Evolutionary conservation across 768 basidiomycete genomes (phyloP).

Genomic region (Phylloporus rhodoxanthus): DNA sequence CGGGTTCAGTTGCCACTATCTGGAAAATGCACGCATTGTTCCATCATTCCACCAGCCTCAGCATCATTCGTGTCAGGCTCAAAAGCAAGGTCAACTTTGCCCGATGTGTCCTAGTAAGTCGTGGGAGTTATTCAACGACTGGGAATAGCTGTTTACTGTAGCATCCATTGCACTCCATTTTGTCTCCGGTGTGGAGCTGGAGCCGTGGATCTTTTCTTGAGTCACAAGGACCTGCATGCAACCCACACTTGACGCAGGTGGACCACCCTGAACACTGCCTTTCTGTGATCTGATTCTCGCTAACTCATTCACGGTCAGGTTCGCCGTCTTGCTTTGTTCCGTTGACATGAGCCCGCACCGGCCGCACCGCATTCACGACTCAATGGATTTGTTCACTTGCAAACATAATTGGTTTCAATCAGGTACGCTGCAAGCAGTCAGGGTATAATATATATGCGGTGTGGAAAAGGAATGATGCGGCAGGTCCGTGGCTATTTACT

Average conservation of each 20-base stretch:
- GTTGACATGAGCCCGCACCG: neutral
- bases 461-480: neutral
- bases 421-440: neutral
- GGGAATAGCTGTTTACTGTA: neutral
- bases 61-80: too few species aligned
- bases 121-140: neutral
- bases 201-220: neutral
- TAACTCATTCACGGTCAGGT: neutral
- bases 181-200: neutral
- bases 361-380: neutral
- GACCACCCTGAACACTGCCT: conserved; percentile 8
- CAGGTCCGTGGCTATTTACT: neutral
- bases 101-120: conserved; percentile 2
- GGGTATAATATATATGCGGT: neutral
- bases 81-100: conserved; percentile 6
- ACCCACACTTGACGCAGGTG: neutral
- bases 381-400: neutral
- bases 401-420: neutral
- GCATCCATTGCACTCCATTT: neutral
- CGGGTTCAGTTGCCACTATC: neutral
- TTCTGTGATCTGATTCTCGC: neutral
- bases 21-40: neutral
- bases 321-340: neutral
- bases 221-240: neutral
- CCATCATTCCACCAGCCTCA: neutral